Percentiles rank a stretch among this genome's conserved stretches.
Conservation (phyloP, 352 stramenopile species). For the Pythium diclinum region DNA sequence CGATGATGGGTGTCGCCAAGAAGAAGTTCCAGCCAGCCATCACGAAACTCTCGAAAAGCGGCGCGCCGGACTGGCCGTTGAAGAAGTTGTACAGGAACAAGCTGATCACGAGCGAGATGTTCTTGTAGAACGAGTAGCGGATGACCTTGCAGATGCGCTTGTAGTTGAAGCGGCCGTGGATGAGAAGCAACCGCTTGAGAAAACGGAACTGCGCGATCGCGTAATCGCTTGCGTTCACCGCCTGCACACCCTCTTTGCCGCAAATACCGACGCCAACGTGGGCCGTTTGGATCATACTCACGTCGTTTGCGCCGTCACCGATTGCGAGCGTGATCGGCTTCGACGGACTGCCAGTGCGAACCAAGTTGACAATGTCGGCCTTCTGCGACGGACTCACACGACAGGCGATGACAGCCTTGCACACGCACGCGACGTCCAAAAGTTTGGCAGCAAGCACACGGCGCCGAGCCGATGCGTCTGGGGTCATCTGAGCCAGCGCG, state of each 20-base stretch:
- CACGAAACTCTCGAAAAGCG: slow-evolving; percentile 82
- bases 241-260: slow-evolving; percentile 89
- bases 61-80: slow-evolving; percentile 79
- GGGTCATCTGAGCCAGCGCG: background rate
- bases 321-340: slow-evolving; percentile 89
- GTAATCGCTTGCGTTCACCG: slow-evolving; percentile 92
- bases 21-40: slow-evolving; percentile 84
- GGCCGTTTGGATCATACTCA: slow-evolving; percentile 94
- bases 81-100: slow-evolving; percentile 82
- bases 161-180: slow-evolving; percentile 97
- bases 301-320: slow-evolving; percentile 94
- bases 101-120: slow-evolving; percentile 62
- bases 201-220: slow-evolving; percentile 93
- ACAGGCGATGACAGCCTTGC: slow-evolving; percentile 72
- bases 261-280: slow-evolving; percentile 94
- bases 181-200: slow-evolving; percentile 92
- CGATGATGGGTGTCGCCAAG: slow-evolving; percentile 87
- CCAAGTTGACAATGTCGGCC: slow-evolving; percentile 72
- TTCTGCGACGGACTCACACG: slow-evolving; percentile 84
- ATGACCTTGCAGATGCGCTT: slow-evolving; percentile 93
- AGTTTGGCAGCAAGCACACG: slow-evolving; percentile 29
- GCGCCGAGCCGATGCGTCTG: background rate
- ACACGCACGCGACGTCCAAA: slow-evolving; percentile 55
- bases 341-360: slow-evolving; percentile 51
- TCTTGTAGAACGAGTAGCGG: slow-evolving; percentile 87